These are phyloP conservation scores for Nemania diffusa DNA, from an alignment of 2,329 filamentous ascomycete species.

Conservation along the genomic window DNA sequence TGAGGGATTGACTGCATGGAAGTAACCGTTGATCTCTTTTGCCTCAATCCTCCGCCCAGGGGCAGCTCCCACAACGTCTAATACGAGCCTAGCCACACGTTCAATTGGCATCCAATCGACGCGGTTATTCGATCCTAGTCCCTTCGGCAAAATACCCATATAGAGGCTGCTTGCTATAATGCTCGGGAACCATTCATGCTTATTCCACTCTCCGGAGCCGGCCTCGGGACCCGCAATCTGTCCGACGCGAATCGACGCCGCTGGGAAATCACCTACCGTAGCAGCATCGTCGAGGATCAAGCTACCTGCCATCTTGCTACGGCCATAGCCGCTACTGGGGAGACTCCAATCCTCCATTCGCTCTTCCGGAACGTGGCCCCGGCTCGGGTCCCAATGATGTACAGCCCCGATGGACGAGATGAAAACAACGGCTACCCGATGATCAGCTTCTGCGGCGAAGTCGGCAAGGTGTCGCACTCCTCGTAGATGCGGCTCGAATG, in stretches of 20 bases:
- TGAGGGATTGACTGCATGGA: slow-evolving; percentile 60
- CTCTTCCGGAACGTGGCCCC: slow-evolving; percentile 51
- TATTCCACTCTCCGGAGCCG: slow-evolving; percentile 61
- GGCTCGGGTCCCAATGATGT: slow-evolving; percentile 48
- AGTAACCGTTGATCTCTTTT: slow-evolving; percentile 52
- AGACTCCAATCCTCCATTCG: slow-evolving; percentile 49
- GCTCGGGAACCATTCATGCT: slow-evolving; percentile 65
- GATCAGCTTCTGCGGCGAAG: slow-evolving; percentile 39
- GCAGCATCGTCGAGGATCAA: slow-evolving; percentile 55
- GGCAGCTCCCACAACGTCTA: slow-evolving; percentile 56
- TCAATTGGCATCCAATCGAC: slow-evolving; percentile 67
- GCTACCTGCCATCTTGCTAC: slow-evolving; percentile 55
- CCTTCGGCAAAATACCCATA: slow-evolving; percentile 57
- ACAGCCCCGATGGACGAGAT: slow-evolving; percentile 56
- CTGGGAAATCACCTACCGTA: slow-evolving; percentile 50
- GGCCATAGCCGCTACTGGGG: slow-evolving; percentile 53
- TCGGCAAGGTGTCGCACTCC: slow-evolving; percentile 53
- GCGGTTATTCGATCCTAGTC: slow-evolving; percentile 55
- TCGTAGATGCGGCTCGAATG: slow-evolving; percentile 51
- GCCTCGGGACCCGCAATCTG: slow-evolving; percentile 57
- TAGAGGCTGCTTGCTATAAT: slow-evolving; percentile 59
- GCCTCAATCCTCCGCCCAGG: slow-evolving; percentile 38
- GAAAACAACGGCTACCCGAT: slow-evolving; percentile 49
- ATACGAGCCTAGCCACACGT: slow-evolving; percentile 55
- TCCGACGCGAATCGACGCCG: slow-evolving; percentile 56